A percentile compares a stretch with the other conserved stretches of the same genome.
Conservation (phyloP, 2,329 filamentous ascomycete species). For the Fusarium sp. region DNA sequence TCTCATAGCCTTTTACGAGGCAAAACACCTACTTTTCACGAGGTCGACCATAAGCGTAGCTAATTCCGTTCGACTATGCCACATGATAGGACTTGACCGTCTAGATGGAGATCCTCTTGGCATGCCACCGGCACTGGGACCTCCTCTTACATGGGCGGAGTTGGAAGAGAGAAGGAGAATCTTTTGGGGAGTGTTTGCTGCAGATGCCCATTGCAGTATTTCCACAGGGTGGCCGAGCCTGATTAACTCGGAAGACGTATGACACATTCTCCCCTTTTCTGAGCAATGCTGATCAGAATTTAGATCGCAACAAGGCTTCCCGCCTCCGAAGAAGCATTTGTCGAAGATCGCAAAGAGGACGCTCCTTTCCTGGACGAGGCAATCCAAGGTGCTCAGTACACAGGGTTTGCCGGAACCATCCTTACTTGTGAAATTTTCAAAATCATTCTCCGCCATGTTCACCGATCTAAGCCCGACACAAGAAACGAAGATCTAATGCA, state of each 20-base stretch:
- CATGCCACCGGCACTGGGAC: conserved; percentile 78
- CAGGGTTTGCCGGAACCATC: conserved; percentile 77
- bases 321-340: conserved; percentile 80
- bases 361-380: conserved; percentile 73
- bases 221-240: conserved; percentile 91
- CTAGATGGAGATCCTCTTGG: conserved; percentile 74
- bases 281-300: conserved; percentile 6
- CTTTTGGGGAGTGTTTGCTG: conserved; percentile 87
- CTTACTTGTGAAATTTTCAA: conserved; percentile 85
- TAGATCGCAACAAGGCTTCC: conserved; percentile 84
- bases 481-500: conserved; percentile 77
- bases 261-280: background rate
- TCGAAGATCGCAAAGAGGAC: conserved; percentile 71
- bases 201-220: conserved; percentile 87
- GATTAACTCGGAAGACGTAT: conserved; percentile 77
- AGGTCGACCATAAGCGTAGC: conserved; percentile 86
- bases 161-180: conserved; percentile 79
- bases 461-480: conserved; percentile 77
- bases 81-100: conserved; percentile 88
- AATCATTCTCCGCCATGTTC: conserved; percentile 82
- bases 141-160: conserved; percentile 84
- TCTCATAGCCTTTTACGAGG: conserved; percentile 81
- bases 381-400: conserved; percentile 71
- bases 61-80: conserved; percentile 74
- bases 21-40: conserved; percentile 86